phyloP scores from a whole-genome alignment of 1,139 yeast genomes.

The Hansenula sp. region DNA sequence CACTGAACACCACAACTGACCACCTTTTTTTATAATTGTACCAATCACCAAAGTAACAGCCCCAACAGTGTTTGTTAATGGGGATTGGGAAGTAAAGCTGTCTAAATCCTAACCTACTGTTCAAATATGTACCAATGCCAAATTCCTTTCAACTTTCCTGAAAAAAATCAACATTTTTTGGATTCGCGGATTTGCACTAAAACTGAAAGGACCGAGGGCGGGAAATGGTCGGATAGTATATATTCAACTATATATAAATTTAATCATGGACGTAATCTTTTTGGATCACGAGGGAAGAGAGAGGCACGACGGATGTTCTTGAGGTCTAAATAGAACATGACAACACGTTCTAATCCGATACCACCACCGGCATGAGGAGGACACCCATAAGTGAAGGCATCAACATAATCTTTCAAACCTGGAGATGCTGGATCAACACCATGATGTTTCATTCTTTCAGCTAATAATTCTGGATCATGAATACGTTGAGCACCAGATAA shows the following conservation, averaged over 20 bases:
- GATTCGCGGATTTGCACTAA: no score
- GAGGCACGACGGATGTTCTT: conserved; percentile 97
- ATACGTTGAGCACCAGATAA: conserved; percentile 99
- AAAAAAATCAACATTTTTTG: no score
- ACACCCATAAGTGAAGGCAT: conserved; percentile 91
- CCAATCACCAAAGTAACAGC: no score
- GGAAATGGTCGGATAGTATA: not conserved
- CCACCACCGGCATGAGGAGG: conserved; percentile 99
- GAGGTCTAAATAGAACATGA: conserved; percentile 94
- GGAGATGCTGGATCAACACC: conserved; percentile 77
- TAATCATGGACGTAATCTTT: conserved; percentile 75
- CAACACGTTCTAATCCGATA: conserved; percentile 96
- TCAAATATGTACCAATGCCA: no score
- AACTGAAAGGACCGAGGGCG: no score
- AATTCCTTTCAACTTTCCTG: no score
- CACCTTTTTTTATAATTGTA: no score
- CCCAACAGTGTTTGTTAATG: no score
- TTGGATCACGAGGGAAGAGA: conserved; percentile 98
- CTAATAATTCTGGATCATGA: conserved; percentile 83
- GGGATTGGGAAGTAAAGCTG: no score
- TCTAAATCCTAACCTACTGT: no score
- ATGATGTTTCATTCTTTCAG: conserved; percentile 76
- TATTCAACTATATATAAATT: not conserved
- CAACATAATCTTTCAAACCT: conserved; percentile 86
- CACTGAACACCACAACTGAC: no score